A percentile compares a stretch with the other conserved stretches of the same genome.
Evolutionary conservation across 306 rosid species (phyloP).

Genomic region (Lathyrus aphaca): DNA sequence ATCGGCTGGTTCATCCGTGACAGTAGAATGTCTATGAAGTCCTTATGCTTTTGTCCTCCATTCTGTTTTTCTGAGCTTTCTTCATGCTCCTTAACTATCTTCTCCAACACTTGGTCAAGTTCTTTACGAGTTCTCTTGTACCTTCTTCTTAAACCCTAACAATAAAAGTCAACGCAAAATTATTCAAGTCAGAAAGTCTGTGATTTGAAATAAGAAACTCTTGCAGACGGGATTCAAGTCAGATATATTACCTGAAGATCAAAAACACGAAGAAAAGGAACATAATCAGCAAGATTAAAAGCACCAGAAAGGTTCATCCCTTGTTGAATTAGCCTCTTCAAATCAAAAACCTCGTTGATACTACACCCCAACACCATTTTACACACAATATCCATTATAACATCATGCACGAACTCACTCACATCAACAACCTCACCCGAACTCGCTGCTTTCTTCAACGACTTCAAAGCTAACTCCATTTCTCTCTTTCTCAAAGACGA

Average conservation of each 20-base stretch:
- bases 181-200: not conserved
- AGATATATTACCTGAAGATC: conserved; percentile 38
- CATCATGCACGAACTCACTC: conserved; percentile 5
- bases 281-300: conserved; percentile 42
- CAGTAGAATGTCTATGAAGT: conserved; percentile 37
- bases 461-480: not conserved
- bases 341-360: conserved; percentile 13
- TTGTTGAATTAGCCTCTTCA: conserved; percentile 17
- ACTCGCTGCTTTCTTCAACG: conserved; percentile 2
- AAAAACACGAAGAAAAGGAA: conserved; percentile 28
- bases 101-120: conserved; percentile 39
- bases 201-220: too few species aligned
- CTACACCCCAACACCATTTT: conserved; percentile 36
- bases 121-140: conserved; percentile 28
- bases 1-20: conserved; percentile 38
- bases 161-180: not conserved
- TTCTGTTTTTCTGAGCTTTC: conserved; percentile 12
- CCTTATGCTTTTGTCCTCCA: not conserved
- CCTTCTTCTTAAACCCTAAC: not conserved
- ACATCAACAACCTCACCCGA: conserved; percentile 36
- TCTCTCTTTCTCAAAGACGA: conserved; percentile 34
- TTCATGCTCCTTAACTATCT: conserved; percentile 45
- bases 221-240: too few species aligned
- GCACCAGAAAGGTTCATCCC: not conserved
- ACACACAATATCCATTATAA: conserved; percentile 23